phyloP scores from a whole-genome alignment of 768 basidiomycete species.

The Goffeauzyma gilvescens region DNA sequence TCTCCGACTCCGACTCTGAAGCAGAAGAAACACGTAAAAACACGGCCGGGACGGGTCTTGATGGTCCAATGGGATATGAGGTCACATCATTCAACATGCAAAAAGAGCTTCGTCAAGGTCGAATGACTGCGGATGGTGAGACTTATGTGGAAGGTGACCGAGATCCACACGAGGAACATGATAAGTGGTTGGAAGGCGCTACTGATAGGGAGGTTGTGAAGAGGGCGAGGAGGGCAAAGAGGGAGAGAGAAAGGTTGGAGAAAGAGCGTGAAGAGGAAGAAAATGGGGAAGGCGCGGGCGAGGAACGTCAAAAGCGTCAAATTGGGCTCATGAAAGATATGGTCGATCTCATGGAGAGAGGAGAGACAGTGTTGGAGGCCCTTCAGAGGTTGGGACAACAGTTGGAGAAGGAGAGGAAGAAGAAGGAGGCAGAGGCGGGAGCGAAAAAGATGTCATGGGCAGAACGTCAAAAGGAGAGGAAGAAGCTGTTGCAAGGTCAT shows the following conservation, averaged over 20 bases:
- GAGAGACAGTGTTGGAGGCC: slow-evolving; percentile 78
- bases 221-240: slow-evolving; percentile 55
- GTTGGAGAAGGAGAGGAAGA: slow-evolving; percentile 23
- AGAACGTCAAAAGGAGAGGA: slow-evolving; percentile 28
- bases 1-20: slow-evolving; percentile 33
- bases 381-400: slow-evolving; percentile 57
- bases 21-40: slow-evolving; percentile 51
- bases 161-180: slow-evolving; percentile 80
- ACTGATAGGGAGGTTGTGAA: slow-evolving; percentile 70
- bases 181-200: slow-evolving; percentile 86
- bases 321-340: slow-evolving; percentile 35
- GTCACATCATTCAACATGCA: slow-evolving; percentile 97
- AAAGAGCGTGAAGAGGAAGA: slow-evolving; percentile 57
- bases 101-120: slow-evolving; percentile 94
- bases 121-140: slow-evolving; percentile 77
- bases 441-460: slow-evolving; percentile 41
- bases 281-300: slow-evolving; percentile 32
- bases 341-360: slow-evolving; percentile 57
- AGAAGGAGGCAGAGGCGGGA: slow-evolving; percentile 17
- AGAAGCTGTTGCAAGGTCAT: slow-evolving; percentile 14
- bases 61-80: slow-evolving; percentile 62
- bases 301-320: slow-evolving; percentile 19
- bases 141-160: slow-evolving; percentile 53
- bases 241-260: slow-evolving; percentile 49
- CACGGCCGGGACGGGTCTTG: slow-evolving; percentile 34